Percentiles rank a stretch among this genome's conserved stretches.
These are phyloP conservation scores for Nakazawaea wickerhamii DNA, from an alignment of 805 yeast species.

Conservation along the genomic window DNA sequence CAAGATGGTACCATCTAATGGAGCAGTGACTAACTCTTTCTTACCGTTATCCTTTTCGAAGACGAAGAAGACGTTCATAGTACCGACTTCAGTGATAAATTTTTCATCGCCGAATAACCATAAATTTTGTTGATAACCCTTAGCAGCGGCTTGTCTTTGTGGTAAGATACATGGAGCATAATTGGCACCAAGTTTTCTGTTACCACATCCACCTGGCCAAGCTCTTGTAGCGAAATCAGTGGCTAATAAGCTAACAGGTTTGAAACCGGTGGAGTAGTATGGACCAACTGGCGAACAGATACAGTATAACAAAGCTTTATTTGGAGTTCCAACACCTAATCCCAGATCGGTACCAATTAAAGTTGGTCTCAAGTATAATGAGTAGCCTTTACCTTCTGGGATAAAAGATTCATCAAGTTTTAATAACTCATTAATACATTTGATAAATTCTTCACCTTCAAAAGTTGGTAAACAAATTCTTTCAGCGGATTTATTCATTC, in stretches of 20 bases:
- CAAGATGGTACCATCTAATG: slow-evolving; percentile 93
- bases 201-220: slow-evolving; percentile 99
- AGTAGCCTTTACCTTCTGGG: slow-evolving; percentile 84
- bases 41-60: slow-evolving; percentile 75
- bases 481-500: slow-evolving; percentile 85
- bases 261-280: slow-evolving; percentile 90
- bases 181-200: slow-evolving; percentile 94
- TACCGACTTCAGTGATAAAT: slow-evolving; percentile 92
- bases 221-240: slow-evolving; percentile 96
- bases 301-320: slow-evolving; percentile 74
- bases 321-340: slow-evolving; percentile 82
- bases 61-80: slow-evolving; percentile 92
- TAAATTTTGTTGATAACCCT: slow-evolving; percentile 93
- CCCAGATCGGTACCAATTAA: slow-evolving; percentile 89
- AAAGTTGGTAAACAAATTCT: slow-evolving; percentile 88
- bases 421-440: slow-evolving; percentile 71
- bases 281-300: slow-evolving; percentile 98
- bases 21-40: slow-evolving; percentile 92
- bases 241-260: slow-evolving; percentile 91
- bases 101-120: slow-evolving; percentile 93
- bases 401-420: slow-evolving; percentile 71
- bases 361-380: slow-evolving; percentile 91
- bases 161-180: slow-evolving; percentile 95
- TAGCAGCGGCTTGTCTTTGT: slow-evolving; percentile 79
- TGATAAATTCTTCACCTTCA: slow-evolving; percentile 70